Percentiles rank a stretch among this genome's conserved stretches.
These are phyloP conservation scores for Chaetomium cochliodes DNA, from an alignment of 495 filamentous ascomycete species.

Conservation along the genomic window DNA sequence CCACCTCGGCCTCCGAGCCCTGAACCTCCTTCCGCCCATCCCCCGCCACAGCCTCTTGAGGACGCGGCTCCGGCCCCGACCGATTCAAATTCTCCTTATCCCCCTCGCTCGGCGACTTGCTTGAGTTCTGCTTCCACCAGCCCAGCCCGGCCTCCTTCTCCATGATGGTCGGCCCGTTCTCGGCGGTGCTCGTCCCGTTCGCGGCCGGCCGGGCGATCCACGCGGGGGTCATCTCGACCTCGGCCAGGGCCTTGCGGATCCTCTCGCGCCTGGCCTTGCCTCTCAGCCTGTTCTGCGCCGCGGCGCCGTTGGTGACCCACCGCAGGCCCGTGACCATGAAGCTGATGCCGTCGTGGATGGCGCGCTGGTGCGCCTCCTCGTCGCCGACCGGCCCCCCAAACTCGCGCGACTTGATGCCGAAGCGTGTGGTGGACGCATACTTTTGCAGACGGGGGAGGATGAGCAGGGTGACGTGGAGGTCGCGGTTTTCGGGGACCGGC, in stretches of 20 bases:
- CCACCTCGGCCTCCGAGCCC: neutral
- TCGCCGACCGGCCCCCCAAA: conserved; percentile 55
- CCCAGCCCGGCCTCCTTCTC: conserved; percentile 21
- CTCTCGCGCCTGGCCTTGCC: conserved; percentile 50
- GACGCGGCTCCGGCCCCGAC: neutral
- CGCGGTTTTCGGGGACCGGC: conserved; percentile 58
- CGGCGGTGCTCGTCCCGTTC: conserved; percentile 13
- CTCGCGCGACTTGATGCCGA: conserved; percentile 74
- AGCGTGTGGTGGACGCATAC: conserved; percentile 70
- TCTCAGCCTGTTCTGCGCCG: conserved; percentile 55
- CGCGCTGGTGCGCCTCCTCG: conserved; percentile 31
- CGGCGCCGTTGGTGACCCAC: conserved; percentile 73
- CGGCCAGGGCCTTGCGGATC: conserved; percentile 47
- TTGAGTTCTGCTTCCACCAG: conserved; percentile 28
- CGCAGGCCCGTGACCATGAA: conserved; percentile 76
- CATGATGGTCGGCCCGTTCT: neutral
- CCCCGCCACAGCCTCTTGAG: neutral
- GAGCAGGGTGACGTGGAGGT: conserved; percentile 80
- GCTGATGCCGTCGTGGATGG: conserved; percentile 79
- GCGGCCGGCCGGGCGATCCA: conserved; percentile 25
- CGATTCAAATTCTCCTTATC: conserved; percentile 52
- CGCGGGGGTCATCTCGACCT: conserved; percentile 38
- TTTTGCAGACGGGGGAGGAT: conserved; percentile 75
- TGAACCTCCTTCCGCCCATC: neutral
- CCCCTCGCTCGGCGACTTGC: conserved; percentile 36